phyloP scores from a whole-genome alignment of 176 grass and related monocot genomes.

The Carex myosuroides region DNA sequence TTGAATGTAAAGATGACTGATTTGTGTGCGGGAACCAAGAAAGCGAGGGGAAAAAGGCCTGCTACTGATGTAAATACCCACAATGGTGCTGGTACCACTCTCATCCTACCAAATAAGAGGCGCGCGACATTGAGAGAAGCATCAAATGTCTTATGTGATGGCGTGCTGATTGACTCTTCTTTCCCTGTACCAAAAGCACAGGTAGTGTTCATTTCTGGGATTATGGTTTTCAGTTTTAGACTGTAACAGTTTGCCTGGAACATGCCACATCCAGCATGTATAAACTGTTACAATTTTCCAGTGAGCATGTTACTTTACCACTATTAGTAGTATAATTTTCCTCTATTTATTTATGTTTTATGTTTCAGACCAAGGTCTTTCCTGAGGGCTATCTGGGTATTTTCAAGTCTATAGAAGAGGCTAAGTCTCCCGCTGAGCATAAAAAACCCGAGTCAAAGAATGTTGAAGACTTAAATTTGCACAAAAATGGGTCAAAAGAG shows the following conservation, averaged over 20 bases:
- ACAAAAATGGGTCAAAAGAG: not conserved
- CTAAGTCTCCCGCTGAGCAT: not conserved
- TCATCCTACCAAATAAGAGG: slow-evolving; percentile 11
- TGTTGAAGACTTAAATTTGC: slow-evolving; percentile 3
- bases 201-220: not conserved
- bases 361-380: slow-evolving; percentile 13
- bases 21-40: not conserved
- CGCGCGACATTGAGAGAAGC: not conserved
- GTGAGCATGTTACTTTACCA: not conserved
- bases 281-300: not conserved
- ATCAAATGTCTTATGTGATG: not conserved
- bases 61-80: not conserved
- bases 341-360: not conserved
- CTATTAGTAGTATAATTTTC: not conserved
- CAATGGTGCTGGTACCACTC: not conserved
- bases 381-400: not conserved
- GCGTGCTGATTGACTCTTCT: not conserved
- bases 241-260: not conserved
- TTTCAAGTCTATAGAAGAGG: slow-evolving; percentile 17
- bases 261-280: not conserved
- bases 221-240: not conserved
- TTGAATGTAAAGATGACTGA: not conserved
- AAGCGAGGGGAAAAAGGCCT: slow-evolving; percentile 18
- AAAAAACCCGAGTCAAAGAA: not conserved
- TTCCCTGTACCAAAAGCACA: slow-evolving; percentile 17